Percentiles rank a stretch among this genome's conserved stretches.
Conservation (phyloP, 768 basidiomycete species). For the Asterophora lycoperdoides region DNA sequence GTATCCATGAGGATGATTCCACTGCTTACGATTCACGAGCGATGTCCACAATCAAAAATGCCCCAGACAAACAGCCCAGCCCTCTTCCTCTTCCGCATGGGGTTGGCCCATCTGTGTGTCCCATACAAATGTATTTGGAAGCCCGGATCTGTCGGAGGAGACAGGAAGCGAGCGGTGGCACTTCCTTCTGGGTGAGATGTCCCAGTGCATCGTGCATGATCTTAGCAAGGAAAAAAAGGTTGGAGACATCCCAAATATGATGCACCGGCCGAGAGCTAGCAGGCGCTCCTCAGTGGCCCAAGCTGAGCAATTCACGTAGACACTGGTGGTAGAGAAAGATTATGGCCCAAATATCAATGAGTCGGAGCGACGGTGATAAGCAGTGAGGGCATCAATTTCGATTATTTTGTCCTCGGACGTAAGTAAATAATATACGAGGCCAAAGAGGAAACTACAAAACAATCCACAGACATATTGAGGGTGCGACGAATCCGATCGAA, state of each 20-base stretch:
- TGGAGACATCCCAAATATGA: background rate
- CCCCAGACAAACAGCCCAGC: constrained; percentile 20
- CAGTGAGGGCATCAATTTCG: constrained; percentile 12
- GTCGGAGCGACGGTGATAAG: constrained; percentile 7
- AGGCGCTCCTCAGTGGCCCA: background rate
- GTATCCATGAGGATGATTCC: constrained; percentile 22
- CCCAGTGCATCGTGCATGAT: constrained; percentile 4
- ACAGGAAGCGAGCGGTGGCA: constrained; percentile 6
- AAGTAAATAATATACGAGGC: background rate
- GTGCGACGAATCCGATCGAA: too few relatives aligned
- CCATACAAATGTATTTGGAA: constrained; percentile 8
- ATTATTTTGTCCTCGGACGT: constrained; percentile 9
- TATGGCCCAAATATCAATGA: constrained; percentile 8
- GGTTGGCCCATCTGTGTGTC: constrained; percentile 14
- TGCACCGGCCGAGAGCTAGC: too few relatives aligned
- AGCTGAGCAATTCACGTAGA: background rate
- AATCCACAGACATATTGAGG: background rate
- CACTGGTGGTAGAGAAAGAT: background rate
- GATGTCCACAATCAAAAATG: constrained; percentile 20
- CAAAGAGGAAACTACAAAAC: background rate
- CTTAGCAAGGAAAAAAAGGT: constrained; percentile 2
- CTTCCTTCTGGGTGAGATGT: background rate
- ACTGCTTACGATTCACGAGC: constrained; percentile 19
- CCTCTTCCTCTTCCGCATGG: constrained; percentile 15
- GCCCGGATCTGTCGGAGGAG: constrained; percentile 22